phyloP scores from a whole-genome alignment of 179 eudicot species.

The Silene noctiflora region DNA sequence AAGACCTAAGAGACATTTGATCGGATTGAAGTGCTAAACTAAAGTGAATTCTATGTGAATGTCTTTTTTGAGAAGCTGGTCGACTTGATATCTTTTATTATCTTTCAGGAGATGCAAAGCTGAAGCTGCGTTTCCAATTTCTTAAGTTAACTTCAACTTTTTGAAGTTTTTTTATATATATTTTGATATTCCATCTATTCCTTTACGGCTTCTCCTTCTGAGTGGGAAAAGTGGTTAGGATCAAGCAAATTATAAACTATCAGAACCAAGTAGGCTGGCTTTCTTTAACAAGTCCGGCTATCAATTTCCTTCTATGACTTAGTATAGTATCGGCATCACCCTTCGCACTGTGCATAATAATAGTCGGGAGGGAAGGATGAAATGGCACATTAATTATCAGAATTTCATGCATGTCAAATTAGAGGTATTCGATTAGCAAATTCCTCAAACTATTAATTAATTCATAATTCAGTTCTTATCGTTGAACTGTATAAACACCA shows the following conservation, averaged over 20 bases:
- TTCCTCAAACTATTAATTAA: too few relatives aligned
- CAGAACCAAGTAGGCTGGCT: neutral
- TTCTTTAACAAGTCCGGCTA: neutral
- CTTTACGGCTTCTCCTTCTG: neutral
- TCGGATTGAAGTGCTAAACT: neutral
- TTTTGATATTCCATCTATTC: neutral
- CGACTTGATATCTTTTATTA: neutral
- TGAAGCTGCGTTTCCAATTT: neutral
- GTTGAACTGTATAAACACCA: too few relatives aligned
- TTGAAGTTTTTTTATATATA: too few relatives aligned
- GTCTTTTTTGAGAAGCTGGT: neutral
- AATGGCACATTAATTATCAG: too few relatives aligned
- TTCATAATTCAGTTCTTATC: too few relatives aligned
- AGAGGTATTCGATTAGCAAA: too few relatives aligned
- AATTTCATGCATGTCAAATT: too few relatives aligned
- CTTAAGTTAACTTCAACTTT: neutral
- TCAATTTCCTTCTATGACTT: neutral
- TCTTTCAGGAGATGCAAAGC: neutral
- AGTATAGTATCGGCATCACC: too few relatives aligned
- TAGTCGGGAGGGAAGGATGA: too few relatives aligned
- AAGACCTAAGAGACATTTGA: neutral
- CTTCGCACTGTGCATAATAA: too few relatives aligned
- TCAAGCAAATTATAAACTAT: neutral
- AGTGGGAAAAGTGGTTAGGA: constrained; percentile 1
- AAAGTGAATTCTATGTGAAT: neutral